These are phyloP conservation scores for Andrographis paniculata DNA, from an alignment of 305 asterid genomes.

Conservation along the genomic window DNA sequence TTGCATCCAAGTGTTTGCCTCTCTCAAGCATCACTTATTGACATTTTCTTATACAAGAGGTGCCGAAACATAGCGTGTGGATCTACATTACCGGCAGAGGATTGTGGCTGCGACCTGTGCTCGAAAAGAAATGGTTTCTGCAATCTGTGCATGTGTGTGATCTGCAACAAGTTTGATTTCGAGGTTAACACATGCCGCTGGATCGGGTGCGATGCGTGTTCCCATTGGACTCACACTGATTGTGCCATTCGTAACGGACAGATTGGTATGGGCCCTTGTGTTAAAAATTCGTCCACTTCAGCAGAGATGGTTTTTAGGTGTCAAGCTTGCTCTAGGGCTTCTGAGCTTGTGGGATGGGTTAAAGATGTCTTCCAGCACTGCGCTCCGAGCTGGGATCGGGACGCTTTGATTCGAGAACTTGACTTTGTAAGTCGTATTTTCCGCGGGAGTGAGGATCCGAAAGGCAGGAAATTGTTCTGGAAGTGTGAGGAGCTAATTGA, in stretches of 20 bases:
- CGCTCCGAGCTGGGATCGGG: constrained; percentile 95
- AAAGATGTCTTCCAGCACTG: constrained; percentile 93
- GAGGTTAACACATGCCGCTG: constrained; percentile 96
- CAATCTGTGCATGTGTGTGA: constrained; percentile 95
- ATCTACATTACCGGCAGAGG: constrained; percentile 73
- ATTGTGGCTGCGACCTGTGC: constrained; percentile 76
- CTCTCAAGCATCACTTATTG: constrained; percentile 87
- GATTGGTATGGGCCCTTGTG: constrained; percentile 76
- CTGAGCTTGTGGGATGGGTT: constrained; percentile 95
- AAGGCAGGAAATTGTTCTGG: constrained; percentile 69
- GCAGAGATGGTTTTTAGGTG: constrained; percentile 88
- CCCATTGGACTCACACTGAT: constrained; percentile 98
- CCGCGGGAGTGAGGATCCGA: constrained; percentile 75
- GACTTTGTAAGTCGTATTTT: constrained; percentile 82
- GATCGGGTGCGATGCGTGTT: constrained; percentile 91
- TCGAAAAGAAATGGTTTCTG: constrained; percentile 82
- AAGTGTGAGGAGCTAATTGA: constrained; percentile 84
- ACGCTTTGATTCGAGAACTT: constrained; percentile 71
- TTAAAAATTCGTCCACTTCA: constrained; percentile 52
- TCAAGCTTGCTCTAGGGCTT: constrained; percentile 79
- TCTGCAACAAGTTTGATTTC: constrained; percentile 89
- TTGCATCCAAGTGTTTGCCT: constrained; percentile 91
- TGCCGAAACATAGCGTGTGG: constrained; percentile 94
- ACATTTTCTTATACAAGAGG: constrained; percentile 72
- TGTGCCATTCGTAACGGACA: constrained; percentile 86